These are phyloP conservation scores for Vitis vinifera DNA, from an alignment of 164 flowering plant species.

Conservation along the genomic window ASM3070453v1 NC_081822.1:11168501-11169000, in stretches of 20 bases:
- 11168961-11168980: too few relatives aligned
- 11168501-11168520: constrained; percentile 97
- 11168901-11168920: too few relatives aligned
- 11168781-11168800: too few relatives aligned
- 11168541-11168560: constrained; percentile 16
- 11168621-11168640: constrained; percentile 79
- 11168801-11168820: too few relatives aligned
- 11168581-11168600: neutral
- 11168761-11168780: too few relatives aligned
- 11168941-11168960: too few relatives aligned
- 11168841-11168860: too few relatives aligned
- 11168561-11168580: neutral
- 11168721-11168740: neutral
- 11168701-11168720: constrained; percentile 53
- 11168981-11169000: too few relatives aligned
- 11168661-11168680: constrained; percentile 91
- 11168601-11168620: constrained; percentile 75
- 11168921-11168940: too few relatives aligned
- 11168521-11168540: constrained; percentile 53
- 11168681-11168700: constrained; percentile 84
- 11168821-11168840: too few relatives aligned
- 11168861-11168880: too few relatives aligned
- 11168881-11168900: too few relatives aligned
- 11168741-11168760: neutral
- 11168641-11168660: constrained; percentile 95